phyloP scores from a whole-genome alignment of 2,329 filamentous ascomycete genomes.

The Fusarium mundagurra region DNA sequence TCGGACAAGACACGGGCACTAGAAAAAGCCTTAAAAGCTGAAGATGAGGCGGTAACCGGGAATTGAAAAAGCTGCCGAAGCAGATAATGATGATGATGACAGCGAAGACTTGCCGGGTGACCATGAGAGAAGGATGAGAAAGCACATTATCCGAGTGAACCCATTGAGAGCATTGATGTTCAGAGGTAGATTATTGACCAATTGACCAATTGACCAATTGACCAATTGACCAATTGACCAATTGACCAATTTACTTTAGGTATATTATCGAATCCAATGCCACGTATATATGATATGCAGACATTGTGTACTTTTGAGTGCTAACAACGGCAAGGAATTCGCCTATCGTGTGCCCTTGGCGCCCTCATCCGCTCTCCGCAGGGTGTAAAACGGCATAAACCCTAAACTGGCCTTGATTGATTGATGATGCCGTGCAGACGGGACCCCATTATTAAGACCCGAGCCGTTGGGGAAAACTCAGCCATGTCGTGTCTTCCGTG shows the following conservation, averaged over 20 bases:
- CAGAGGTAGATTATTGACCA: not conserved
- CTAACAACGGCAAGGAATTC: not conserved
- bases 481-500: not conserved
- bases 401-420: slow-evolving; percentile 10
- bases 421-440: slow-evolving; percentile 1
- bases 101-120: not conserved
- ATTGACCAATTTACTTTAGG: not conserved
- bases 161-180: not conserved
- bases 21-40: slow-evolving; percentile 24
- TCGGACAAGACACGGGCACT: slow-evolving; percentile 15
- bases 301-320: not conserved
- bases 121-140: not conserved
- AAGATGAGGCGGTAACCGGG: slow-evolving; percentile 27
- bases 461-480: slow-evolving; percentile 19
- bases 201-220: no score
- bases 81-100: not conserved
- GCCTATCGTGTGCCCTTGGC: slow-evolving; percentile 1
- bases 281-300: not conserved
- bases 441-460: not conserved
- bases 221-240: no score
- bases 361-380: slow-evolving; percentile 3
- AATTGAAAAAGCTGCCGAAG: not conserved
- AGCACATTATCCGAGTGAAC: not conserved
- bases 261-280: not conserved
- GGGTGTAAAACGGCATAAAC: slow-evolving; percentile 24